Percentiles rank a stretch among this genome's conserved stretches.
These are phyloP conservation scores for Lenzites betulinus DNA, from an alignment of 768 basidiomycete genomes.

Conservation along the genomic window DNA sequence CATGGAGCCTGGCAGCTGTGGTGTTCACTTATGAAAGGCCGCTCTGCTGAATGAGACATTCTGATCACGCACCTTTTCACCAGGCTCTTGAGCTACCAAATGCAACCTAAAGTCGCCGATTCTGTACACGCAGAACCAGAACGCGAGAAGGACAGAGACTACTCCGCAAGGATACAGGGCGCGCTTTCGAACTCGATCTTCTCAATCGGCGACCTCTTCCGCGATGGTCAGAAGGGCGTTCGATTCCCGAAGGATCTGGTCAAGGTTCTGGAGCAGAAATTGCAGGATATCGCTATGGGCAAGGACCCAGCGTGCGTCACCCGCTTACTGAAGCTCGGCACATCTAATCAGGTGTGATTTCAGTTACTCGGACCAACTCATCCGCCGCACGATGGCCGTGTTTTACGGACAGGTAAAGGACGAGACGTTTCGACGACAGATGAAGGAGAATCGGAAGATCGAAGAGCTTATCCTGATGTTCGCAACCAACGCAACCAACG, in stretches of 20 bases:
- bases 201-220: conserved; percentile 75
- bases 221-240: conserved; percentile 80
- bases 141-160: conserved; percentile 64
- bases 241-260: conserved; percentile 94
- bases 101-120: conserved; percentile 55
- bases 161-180: conserved; percentile 63
- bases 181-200: conserved; percentile 59
- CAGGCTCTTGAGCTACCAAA: conserved; percentile 74
- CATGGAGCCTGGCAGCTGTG: too few relatives aligned
- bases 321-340: not conserved
- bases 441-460: conserved; percentile 96
- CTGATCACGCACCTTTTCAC: conserved; percentile 18
- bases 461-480: conserved; percentile 98
- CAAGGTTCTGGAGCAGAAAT: conserved; percentile 85
- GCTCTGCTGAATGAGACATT: conserved; percentile 11
- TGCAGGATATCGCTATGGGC: conserved; percentile 93
- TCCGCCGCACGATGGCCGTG: conserved; percentile 86
- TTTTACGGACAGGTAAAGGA: conserved; percentile 92
- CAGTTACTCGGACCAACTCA: conserved; percentile 88
- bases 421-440: conserved; percentile 81
- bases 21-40: not conserved
- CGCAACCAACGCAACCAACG: conserved; percentile 84
- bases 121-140: conserved; percentile 37
- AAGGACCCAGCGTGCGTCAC: conserved; percentile 80
- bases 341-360: not conserved